A percentile compares a stretch with the other conserved stretches of the same genome.
phyloP scores from a whole-genome alignment of 768 basidiomycete species.

The Leccinum longicurvipes region DNA sequence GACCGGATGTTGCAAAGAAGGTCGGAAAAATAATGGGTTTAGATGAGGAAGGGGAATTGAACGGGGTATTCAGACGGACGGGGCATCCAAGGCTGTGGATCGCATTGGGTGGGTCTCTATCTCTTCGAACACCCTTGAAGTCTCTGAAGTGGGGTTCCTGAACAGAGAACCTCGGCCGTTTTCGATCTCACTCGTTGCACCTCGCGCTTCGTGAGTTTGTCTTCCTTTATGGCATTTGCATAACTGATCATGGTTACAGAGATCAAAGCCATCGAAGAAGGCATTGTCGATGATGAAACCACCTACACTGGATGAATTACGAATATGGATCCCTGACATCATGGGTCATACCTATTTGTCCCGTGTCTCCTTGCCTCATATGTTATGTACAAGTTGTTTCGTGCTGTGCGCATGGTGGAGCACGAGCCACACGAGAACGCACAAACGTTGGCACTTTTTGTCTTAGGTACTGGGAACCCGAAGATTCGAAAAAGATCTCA shows the following conservation, averaged over 20 bases:
- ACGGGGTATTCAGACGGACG: constrained; percentile 37
- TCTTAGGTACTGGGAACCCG: too few species aligned
- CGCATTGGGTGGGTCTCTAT: constrained; percentile 19
- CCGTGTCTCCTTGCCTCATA: too few species aligned
- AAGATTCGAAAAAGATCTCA: too few species aligned
- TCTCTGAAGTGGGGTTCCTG: neutral
- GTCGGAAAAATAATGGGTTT: constrained; percentile 63
- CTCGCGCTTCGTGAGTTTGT: constrained; percentile 27
- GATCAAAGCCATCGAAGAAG: constrained; percentile 28
- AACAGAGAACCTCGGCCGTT: constrained; percentile 21
- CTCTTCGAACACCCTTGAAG: neutral
- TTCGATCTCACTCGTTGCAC: constrained; percentile 27
- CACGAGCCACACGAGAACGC: too few species aligned
- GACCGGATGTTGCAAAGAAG: constrained; percentile 40
- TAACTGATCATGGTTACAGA: too few species aligned
- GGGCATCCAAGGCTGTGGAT: constrained; percentile 36
- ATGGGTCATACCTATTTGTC: too few species aligned
- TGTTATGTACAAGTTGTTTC: too few species aligned
- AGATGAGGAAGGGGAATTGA: constrained; percentile 60
- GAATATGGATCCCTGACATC: neutral
- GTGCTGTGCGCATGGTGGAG: too few species aligned
- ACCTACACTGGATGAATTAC: constrained; percentile 5
- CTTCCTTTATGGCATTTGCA: neutral
- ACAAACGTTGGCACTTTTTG: too few species aligned
- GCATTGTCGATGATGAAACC: constrained; percentile 17